A percentile compares a stretch with the other conserved stretches of the same genome.
Conservation (phyloP, 2,329 filamentous ascomycete genomes). For the Cladorrhinum sp. region DNA sequence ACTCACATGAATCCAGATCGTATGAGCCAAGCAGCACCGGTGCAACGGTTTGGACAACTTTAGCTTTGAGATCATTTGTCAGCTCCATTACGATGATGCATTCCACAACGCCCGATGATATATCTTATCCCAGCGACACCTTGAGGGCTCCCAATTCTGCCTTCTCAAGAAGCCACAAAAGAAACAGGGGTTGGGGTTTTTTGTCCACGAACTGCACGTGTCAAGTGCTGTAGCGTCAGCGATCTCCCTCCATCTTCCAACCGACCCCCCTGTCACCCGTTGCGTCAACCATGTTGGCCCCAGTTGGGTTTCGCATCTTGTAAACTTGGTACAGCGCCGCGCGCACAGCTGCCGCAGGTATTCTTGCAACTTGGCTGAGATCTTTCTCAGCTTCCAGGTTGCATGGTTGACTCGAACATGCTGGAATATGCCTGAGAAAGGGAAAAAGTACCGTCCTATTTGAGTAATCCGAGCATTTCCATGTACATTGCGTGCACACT, state of each 20-base stretch:
- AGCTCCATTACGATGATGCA: not conserved
- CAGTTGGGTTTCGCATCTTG: constrained; percentile 18
- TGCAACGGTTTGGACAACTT: not conserved
- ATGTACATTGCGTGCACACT: not conserved
- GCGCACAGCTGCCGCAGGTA: constrained; percentile 16
- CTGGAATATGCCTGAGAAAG: constrained; percentile 18
- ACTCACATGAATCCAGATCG: not conserved
- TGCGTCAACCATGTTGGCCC: constrained; percentile 16
- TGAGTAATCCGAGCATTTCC: not conserved
- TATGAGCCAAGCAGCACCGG: not conserved
- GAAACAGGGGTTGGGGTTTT: not conserved
- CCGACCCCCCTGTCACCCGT: constrained; percentile 13
- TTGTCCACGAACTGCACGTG: constrained; percentile 16
- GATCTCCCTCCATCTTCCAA: not conserved
- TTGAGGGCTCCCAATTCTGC: constrained; percentile 1
- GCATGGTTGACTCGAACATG: constrained; percentile 3
- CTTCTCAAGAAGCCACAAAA: not conserved
- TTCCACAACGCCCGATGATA: not conserved
- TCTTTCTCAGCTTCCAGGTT: constrained; percentile 5
- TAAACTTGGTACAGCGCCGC: constrained; percentile 17
- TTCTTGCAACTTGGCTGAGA: constrained; percentile 11
- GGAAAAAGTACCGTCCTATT: not conserved
- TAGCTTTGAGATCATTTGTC: constrained; percentile 1
- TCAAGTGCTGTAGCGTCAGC: constrained; percentile 16
- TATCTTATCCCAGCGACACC: not conserved